Conservation (phyloP, 495 filamentous ascomycete species). For the Darksidea phi region DNA sequence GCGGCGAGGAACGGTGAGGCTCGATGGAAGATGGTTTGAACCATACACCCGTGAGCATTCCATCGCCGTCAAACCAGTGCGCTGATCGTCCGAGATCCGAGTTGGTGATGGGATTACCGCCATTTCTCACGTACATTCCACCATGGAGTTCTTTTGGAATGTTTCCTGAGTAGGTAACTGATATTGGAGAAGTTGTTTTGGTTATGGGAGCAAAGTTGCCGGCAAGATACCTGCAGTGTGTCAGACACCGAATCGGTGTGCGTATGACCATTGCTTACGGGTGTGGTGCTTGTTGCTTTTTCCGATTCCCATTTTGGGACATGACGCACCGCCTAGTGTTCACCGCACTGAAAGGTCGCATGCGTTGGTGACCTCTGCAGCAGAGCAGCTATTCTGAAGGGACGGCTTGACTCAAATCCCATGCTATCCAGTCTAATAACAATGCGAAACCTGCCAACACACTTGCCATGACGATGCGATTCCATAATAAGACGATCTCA, state of each 20-base stretch:
- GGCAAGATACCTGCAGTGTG: constrained; percentile 47
- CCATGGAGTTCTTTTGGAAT: constrained; percentile 61
- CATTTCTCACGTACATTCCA: constrained; percentile 68
- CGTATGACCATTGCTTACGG: constrained; percentile 18
- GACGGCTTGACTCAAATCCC: too few species aligned
- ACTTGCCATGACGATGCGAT: constrained; percentile 3
- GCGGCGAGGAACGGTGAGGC: constrained; percentile 46
- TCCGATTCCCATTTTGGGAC: background rate
- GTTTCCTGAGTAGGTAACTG: constrained; percentile 52
- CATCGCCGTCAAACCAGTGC: constrained; percentile 73
- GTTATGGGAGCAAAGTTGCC: constrained; percentile 67
- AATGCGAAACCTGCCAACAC: background rate
- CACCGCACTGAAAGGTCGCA: too few species aligned
- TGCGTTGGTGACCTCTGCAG: too few species aligned
- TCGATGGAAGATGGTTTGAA: constrained; percentile 47
- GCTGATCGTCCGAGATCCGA: constrained; percentile 54
- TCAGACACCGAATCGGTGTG: background rate
- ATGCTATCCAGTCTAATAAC: too few species aligned
- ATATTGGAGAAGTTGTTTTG: constrained; percentile 48
- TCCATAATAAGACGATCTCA: background rate
- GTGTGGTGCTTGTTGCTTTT: constrained; percentile 20
- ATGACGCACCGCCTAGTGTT: background rate
- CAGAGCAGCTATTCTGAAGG: too few species aligned
- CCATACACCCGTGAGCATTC: constrained; percentile 64
- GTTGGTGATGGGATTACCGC: constrained; percentile 64